A percentile compares a stretch with the other conserved stretches of the same genome.
phyloP scores from a whole-genome alignment of 345 rosid species.

The Psidium guajava region DNA sequence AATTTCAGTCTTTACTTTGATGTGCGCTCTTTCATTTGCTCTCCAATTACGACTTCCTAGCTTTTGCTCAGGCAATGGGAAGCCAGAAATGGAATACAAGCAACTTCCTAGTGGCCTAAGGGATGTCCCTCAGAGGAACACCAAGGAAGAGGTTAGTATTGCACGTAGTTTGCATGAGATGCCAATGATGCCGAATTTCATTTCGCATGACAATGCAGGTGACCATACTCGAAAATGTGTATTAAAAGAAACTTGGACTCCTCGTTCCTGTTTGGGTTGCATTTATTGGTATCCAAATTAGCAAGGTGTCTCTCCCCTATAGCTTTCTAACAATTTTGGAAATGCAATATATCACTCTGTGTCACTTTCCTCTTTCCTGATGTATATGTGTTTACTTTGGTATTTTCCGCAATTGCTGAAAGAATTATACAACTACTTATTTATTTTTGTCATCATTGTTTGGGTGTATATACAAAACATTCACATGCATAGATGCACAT shows the following conservation, averaged over 20 bases:
- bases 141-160: conserved; percentile 8
- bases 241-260: conserved; percentile 35
- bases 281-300: conserved; percentile 31
- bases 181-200: neutral
- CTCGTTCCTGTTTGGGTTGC: conserved; percentile 34
- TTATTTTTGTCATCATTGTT: conserved; percentile 3
- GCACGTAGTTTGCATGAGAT: neutral
- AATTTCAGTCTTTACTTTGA: too few relatives aligned
- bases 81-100: too few relatives aligned
- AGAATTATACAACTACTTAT: conserved; percentile 26
- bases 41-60: neutral
- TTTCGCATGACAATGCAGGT: conserved; percentile 14
- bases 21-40: too few relatives aligned
- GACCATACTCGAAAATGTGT: conserved; percentile 20
- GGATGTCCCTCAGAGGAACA: neutral
- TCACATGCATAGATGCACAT: neutral
- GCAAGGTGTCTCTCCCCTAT: conserved; percentile 19
- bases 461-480: neutral
- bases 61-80: too few relatives aligned
- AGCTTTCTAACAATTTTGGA: neutral
- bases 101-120: neutral
- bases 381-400: neutral
- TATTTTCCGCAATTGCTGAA: neutral
- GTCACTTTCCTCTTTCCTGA: neutral
- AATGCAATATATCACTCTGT: neutral